Base-by-base conservation (phyloP, 306 rosid genomes). In the Pueraria montana region DNA sequence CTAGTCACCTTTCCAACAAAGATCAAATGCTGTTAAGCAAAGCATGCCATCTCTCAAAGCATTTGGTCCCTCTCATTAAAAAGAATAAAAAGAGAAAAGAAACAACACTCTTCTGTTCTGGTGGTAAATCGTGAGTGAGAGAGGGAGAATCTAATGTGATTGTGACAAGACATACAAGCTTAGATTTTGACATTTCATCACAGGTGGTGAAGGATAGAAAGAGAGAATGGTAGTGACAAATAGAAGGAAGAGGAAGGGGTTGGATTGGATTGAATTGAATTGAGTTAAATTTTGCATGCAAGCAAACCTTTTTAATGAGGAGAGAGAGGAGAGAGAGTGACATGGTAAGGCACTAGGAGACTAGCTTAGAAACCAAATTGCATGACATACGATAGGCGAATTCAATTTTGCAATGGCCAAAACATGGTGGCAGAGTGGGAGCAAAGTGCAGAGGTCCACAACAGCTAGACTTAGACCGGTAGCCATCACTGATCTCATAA, bases 171-270 rank as follows among this genome's bases (percentile, higher is more conserved):
- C 97, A 79, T 78, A 46, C n/a, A 77, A 79, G 88, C 89, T 83
- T 59, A 77, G 94, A 92, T 85, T 73, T 94, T 79, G 97, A 92
- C 96, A 79, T 87, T 76, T 85, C 92, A 84, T 64, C 61, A 21
- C 70, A 70, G 87, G 56, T 58, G 9, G 77, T 24, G 81, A 11
- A 16, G 38, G 43, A 61, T 40, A 65, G 68, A 74, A 17, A 16
- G 18, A n/a, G 21, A 27, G 64, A 36, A 18, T 13, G 80, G 24
- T 45, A 11, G 12, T 77, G 62, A 23, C 42, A 2, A 76, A 24
- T 1, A 11, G 61, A 59, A 76, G 27, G 26, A 23, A 26, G 56
- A 9, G 8, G 9, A 27, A 27, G 32, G 3, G 1, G 14, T 3
- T 6, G 3, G 16, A 13, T 32, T 20, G 21, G 38, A 12, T 11